Base-by-base conservation (phyloP, 768 basidiomycete genomes). In the Auricularia cornea region DNA sequence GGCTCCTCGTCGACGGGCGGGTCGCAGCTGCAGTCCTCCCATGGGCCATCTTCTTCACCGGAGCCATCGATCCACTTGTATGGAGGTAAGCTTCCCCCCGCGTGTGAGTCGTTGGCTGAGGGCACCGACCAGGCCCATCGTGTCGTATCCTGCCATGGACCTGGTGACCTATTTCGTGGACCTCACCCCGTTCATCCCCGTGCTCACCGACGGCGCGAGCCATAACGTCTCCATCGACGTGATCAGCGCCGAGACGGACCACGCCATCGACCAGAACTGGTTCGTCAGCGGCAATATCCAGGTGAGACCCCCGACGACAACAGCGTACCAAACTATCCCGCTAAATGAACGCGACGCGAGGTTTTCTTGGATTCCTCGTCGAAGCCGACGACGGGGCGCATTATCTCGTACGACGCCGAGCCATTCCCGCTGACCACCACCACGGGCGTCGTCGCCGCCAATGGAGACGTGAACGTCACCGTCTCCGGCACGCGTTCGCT, bases 121-220 rank as follows among this genome's bases (percentile, higher is more conserved):
- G 6, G 3, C 6, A 48, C 23, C 6, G 6, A 12, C 12, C 44
- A 48, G 44, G 6, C 44, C 44, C 2, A 48, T 48, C 81, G 84
- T 60, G 88, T 89, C 1, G 89, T 91, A 71, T 80, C 87, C 1
- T 83, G 88, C 88, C 3, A 74, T 90, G 28, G 89, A 91, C 68
- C 78, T 89, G 16, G 89, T 90, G 1, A 89, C 86, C 1, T 92
- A 91, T 72, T 85, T 85, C 71, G 66, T 92, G 23, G 90, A 92
- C 72, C 72, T 90, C 60, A 90, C 90, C 10, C 88, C 90, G 1
- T 92, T 92, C 70, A 80, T 87, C 1, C 88, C 88, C 4, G 68
- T 85, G n/a, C 78, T 92, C 33, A 79, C 84, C 0, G 88, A 89
- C 62, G 85, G 86, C 2, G 71, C 81, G 23, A 76, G 84, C 23